Conservation (phyloP, 257 asterid species). For the Scutellaria minor region DNA sequence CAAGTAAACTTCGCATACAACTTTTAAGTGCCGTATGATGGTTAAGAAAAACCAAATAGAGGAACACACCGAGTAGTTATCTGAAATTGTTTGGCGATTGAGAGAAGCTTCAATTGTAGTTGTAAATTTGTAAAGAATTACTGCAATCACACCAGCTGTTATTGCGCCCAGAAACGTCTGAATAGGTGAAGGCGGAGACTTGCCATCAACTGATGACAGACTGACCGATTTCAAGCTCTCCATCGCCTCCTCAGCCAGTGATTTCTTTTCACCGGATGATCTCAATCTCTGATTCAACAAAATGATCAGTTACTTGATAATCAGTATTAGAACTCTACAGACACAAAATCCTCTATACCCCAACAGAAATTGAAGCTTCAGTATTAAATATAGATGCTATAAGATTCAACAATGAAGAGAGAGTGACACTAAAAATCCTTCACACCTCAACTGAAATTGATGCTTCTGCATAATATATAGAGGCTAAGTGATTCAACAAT, state of each 20-base stretch:
- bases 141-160: conserved; percentile 70
- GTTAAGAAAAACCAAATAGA: neutral
- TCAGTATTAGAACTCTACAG: neutral
- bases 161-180: conserved; percentile 86
- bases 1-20: conserved; percentile 1
- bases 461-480: too few relatives aligned
- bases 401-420: too few relatives aligned
- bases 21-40: neutral
- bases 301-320: conserved; percentile 24
- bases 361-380: too few relatives aligned
- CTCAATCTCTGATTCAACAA: conserved; percentile 64
- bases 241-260: conserved; percentile 72
- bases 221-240: conserved; percentile 71
- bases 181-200: conserved; percentile 70
- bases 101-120: conserved; percentile 76
- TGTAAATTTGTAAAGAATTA: conserved; percentile 79
- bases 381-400: too few relatives aligned
- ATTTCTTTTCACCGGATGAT: conserved; percentile 69
- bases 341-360: too few relatives aligned
- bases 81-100: conserved; percentile 73
- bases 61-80: conserved; percentile 70
- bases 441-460: too few relatives aligned
- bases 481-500: conserved; percentile 7
- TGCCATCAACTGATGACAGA: conserved; percentile 51
- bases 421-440: too few relatives aligned